phyloP scores from a whole-genome alignment of 2,329 filamentous ascomycete genomes.

The Onygenales sp. region DNA sequence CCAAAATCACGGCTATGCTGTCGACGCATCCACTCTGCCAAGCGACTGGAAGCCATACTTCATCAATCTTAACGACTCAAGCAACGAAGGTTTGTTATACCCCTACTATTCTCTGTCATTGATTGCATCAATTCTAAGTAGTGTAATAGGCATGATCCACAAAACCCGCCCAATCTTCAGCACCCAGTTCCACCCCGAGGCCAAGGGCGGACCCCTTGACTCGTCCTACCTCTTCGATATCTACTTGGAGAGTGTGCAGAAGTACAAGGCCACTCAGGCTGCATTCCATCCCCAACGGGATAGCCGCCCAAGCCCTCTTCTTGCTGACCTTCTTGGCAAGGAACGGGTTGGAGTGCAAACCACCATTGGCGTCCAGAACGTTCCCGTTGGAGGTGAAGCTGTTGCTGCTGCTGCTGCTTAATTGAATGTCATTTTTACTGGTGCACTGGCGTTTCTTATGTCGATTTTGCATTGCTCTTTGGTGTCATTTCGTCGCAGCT shows the following conservation, averaged over 20 bases:
- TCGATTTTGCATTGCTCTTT: background rate
- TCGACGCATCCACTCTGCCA: conserved; percentile 74
- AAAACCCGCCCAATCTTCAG: conserved; percentile 94
- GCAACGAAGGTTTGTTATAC: conserved; percentile 64
- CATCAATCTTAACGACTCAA: conserved; percentile 93
- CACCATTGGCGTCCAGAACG: conserved; percentile 44
- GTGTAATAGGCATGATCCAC: conserved; percentile 66
- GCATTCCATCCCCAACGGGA: conserved; percentile 64
- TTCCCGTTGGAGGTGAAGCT: background rate
- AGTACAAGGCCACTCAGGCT: conserved; percentile 76
- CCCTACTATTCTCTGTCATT: background rate
- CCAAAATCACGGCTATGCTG: conserved; percentile 97
- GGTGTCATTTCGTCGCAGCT: too few relatives aligned
- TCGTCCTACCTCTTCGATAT: conserved; percentile 93
- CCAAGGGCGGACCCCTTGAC: conserved; percentile 93
- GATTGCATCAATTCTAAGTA: conserved; percentile 2
- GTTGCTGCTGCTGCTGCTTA: conserved; percentile 15
- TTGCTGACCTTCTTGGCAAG: conserved; percentile 86
- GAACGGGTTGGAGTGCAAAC: conserved; percentile 87
- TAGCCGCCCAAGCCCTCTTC: conserved; percentile 75
- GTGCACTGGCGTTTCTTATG: background rate
- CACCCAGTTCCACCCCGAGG: conserved; percentile 97
- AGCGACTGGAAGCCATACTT: conserved; percentile 96
- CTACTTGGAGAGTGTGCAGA: conserved; percentile 80
- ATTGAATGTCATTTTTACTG: background rate